Conservation (phyloP, 306 rosid species). For the Cucurbita ficifolia region DNA sequence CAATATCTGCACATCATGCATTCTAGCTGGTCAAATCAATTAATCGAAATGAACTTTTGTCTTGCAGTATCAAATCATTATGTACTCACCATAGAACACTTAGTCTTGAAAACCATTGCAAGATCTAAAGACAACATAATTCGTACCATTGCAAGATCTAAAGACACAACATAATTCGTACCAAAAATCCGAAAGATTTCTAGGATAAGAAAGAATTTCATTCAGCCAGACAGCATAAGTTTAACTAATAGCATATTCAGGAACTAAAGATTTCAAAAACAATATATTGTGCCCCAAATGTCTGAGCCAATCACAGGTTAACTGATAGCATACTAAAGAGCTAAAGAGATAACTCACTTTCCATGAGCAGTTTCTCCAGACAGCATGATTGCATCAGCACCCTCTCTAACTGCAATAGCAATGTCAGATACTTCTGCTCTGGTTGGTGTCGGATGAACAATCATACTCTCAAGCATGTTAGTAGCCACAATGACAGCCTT, state of each 20-base stretch:
- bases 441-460: constrained; percentile 96
- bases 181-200: background rate
- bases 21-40: background rate
- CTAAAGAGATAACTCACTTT: constrained; percentile 41
- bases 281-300: background rate
- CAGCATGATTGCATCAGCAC: constrained; percentile 89
- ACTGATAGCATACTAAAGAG: background rate
- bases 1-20: background rate
- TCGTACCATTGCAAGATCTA: background rate
- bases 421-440: constrained; percentile 97
- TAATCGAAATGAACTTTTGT: background rate
- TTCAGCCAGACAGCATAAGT: background rate
- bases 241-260: background rate
- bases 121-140: background rate
- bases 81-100: background rate
- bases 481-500: constrained; percentile 97
- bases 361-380: constrained; percentile 99
- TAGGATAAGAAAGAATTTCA: background rate
- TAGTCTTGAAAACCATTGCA: background rate
- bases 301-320: background rate
- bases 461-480: constrained; percentile 99
- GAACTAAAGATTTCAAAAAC: background rate
- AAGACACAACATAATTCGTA: background rate
- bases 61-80: background rate
- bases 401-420: constrained; percentile 99